Conservation (phyloP, 345 rosid species). For the Rhodomyrtus tomentosa region DNA sequence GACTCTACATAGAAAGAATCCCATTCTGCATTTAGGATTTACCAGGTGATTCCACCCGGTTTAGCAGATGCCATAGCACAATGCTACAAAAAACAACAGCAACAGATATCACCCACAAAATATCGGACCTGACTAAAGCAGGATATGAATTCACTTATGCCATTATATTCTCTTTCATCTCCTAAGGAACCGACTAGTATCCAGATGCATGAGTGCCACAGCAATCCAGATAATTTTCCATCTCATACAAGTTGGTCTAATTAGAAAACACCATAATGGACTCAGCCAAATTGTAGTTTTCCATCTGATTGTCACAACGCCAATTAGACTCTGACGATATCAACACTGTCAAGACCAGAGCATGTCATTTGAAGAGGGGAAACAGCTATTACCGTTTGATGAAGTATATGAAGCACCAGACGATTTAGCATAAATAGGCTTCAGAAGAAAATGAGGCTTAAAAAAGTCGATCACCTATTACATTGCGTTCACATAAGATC, state of each 20-base stretch:
- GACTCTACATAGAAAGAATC: not conserved
- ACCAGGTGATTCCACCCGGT: not conserved
- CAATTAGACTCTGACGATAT: not conserved
- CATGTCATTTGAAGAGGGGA: not conserved
- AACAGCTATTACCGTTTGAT: not conserved
- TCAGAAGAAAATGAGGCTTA: not conserved
- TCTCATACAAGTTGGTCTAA: not conserved
- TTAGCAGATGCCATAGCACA: not conserved
- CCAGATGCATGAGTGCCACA: not conserved
- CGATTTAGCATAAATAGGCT: not conserved
- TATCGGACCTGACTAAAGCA: not conserved
- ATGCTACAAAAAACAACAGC: not conserved
- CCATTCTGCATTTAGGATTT: not conserved
- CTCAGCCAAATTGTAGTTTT: not conserved
- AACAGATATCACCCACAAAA: not conserved
- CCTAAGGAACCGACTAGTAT: not conserved
- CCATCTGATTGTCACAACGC: not conserved
- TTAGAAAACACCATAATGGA: not conserved
- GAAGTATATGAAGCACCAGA: not conserved
- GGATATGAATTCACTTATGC: not conserved
- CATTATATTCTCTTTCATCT: not conserved
- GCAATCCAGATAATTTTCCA: not conserved
- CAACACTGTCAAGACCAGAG: not conserved
- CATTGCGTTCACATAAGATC: too few relatives aligned
- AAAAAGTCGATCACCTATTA: not conserved